A percentile compares a stretch with the other conserved stretches of the same genome.
phyloP scores from a whole-genome alignment of 768 basidiomycete genomes.

The Trametes cingulata region DNA sequence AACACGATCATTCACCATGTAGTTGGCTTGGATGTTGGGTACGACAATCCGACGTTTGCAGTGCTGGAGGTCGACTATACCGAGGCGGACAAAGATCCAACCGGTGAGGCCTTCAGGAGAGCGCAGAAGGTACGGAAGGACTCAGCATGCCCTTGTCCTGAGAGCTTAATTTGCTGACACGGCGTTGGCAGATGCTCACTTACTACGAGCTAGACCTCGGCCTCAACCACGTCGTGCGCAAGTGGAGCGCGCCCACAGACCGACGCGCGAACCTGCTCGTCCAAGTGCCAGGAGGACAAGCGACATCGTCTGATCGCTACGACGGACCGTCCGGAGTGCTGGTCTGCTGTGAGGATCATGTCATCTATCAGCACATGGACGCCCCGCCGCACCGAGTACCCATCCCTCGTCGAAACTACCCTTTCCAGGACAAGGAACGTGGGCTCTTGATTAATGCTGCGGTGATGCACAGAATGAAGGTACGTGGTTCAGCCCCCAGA shows the following conservation, averaged over 20 bases:
- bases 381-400: conserved; percentile 91
- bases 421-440: conserved; percentile 79
- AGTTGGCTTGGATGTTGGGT: conserved; percentile 94
- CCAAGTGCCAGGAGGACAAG: conserved; percentile 96
- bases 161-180: background rate
- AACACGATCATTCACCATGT: conserved; percentile 96
- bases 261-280: conserved; percentile 92
- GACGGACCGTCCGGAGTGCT: conserved; percentile 98
- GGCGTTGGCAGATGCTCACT: conserved; percentile 75
- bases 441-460: conserved; percentile 90
- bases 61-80: conserved; percentile 96
- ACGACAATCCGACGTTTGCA: conserved; percentile 97
- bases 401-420: conserved; percentile 89
- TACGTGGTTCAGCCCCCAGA: conserved; percentile 29
- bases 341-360: conserved; percentile 96
- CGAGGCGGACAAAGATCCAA: conserved; percentile 93
- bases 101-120: conserved; percentile 90
- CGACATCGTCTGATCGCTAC: conserved; percentile 88
- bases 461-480: conserved; percentile 99
- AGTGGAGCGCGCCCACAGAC: conserved; percentile 98
- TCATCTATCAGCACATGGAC: conserved; percentile 97
- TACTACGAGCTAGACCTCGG: conserved; percentile 99
- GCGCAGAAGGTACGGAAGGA: conserved; percentile 76
- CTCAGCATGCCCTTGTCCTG: background rate
- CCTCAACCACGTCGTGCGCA: conserved; percentile 96